Evolutionary conservation across 768 basidiomycete species (phyloP).

Genomic region (Ramaria rubella): DNA sequence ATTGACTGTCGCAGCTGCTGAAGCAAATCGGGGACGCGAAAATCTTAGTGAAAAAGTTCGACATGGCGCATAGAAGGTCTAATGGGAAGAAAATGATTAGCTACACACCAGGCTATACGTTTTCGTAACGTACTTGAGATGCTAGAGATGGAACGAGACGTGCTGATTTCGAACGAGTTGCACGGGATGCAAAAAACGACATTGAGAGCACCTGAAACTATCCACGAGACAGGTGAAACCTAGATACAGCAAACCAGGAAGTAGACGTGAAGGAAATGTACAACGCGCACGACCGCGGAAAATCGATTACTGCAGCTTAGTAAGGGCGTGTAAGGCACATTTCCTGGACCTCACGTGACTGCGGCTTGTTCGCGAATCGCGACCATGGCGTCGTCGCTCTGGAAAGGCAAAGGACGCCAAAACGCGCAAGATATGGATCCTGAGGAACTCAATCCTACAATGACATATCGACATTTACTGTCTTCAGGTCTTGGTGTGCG

Average conservation of each 20-base stretch:
- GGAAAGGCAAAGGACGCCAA: conserved; percentile 12
- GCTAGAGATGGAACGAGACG: background rate
- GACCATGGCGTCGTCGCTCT: background rate
- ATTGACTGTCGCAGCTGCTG: background rate
- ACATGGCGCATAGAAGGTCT: background rate
- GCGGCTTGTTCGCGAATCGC: background rate
- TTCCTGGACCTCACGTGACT: background rate
- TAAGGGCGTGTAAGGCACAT: background rate
- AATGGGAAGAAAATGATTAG: background rate
- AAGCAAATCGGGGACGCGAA: background rate
- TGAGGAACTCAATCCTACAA: conserved; percentile 50
- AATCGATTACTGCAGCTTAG: no score
- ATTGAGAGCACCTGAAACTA: background rate
- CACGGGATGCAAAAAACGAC: background rate
- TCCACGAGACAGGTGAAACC: no score
- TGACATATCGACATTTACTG: conserved; percentile 76
- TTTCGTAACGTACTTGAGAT: background rate
- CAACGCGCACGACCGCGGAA: no score
- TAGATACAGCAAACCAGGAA: no score
- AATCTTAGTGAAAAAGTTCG: background rate
- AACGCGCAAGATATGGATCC: background rate
- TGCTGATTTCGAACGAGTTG: background rate
- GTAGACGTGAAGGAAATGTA: no score
- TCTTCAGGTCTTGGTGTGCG: conserved; percentile 60
- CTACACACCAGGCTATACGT: background rate